Evolutionary conservation across 2,329 filamentous ascomycete species (phyloP), one percentile per base, ranked within the genome.

Genomic region (Lasiodiplodia gonubiensis): DNA sequence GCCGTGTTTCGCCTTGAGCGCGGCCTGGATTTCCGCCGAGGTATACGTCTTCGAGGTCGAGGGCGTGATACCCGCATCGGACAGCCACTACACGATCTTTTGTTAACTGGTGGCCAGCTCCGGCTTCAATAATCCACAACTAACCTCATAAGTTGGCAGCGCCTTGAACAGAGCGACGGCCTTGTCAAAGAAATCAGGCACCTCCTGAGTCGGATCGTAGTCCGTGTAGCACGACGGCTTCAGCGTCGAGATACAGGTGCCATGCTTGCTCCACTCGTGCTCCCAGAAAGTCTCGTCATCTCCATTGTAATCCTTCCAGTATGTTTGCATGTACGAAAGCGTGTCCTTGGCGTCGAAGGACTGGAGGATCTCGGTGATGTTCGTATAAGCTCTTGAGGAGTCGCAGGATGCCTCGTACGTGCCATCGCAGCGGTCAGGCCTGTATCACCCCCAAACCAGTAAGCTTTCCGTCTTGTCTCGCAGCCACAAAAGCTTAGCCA

Each of bases 211-310:
- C 0, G 85, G 77, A 66, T 82, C 78, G 72, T 86, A 85, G 67
- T 84, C 79, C 46, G 81, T 80, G 79, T 92, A 92, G 82, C 90
- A 92, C 23, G 79, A 74, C 0, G 89, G 85, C 2, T 88, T 80
- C 54, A 92, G 85, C 0, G 90, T 92, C 74, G 86, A 89, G 73
- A 92, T 88, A 79, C 90, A 92, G 14, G 89, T 91, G 37, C 91
- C 90, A 76, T 92, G 89, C 76, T 90, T 91, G 76, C 84, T 83
- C 86, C 88, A 92, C 74, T 92, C 90, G 77, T 91, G 88, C 72
- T 86, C 83, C 90, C 90, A 92, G 72, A 92, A 87, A 12, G 79
- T 79, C 72, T 89, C 85, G 70, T 90, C 86, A 51, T 88, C 79
- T 67, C 89, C 89, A 10, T 25, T 48, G 77, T 89, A 86, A 74